Conservation (phyloP, 2,329 filamentous ascomycete species). For the Periconia macrospinosa region DNA sequence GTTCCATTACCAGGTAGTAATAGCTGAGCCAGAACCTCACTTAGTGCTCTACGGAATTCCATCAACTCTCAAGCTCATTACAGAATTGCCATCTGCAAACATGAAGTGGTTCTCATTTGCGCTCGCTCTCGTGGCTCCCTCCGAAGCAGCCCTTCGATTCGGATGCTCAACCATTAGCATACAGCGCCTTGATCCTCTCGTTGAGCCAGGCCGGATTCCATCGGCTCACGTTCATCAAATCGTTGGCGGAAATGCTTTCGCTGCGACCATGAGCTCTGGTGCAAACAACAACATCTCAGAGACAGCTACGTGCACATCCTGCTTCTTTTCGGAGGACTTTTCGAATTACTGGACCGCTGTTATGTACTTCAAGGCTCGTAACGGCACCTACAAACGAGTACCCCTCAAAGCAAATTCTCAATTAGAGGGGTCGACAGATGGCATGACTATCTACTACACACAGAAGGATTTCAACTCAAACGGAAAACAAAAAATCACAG, state of each 20-base stretch:
- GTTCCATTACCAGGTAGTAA: background rate
- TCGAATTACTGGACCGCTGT: constrained; percentile 8
- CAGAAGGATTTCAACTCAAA: constrained; percentile 42
- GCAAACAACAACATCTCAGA: constrained; percentile 11
- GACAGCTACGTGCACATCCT: constrained; percentile 17
- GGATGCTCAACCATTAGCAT: constrained; percentile 26
- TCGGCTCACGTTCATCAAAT: constrained; percentile 11
- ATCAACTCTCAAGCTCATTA: background rate
- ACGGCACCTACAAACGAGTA: constrained; percentile 32
- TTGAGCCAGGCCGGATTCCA: constrained; percentile 9
- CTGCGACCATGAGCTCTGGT: constrained; percentile 12
- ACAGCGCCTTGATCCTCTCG: constrained; percentile 32
- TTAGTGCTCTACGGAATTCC: background rate
- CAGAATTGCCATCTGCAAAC: background rate
- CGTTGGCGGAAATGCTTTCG: constrained; percentile 24
- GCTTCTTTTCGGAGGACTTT: constrained; percentile 30
- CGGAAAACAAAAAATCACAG: constrained; percentile 30
- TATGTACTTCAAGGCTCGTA: constrained; percentile 33
- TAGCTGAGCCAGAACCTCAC: background rate
- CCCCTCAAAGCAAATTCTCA: constrained; percentile 31
- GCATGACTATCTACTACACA: constrained; percentile 36
- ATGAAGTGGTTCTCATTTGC: background rate
- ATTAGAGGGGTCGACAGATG: constrained; percentile 29
- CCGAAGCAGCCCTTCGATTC: constrained; percentile 26
- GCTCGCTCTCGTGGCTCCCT: background rate